Evolutionary conservation across 345 rosid genomes (phyloP), one percentile per base, ranked within the genome.

Genomic region (Microcos paniculata): DNA sequence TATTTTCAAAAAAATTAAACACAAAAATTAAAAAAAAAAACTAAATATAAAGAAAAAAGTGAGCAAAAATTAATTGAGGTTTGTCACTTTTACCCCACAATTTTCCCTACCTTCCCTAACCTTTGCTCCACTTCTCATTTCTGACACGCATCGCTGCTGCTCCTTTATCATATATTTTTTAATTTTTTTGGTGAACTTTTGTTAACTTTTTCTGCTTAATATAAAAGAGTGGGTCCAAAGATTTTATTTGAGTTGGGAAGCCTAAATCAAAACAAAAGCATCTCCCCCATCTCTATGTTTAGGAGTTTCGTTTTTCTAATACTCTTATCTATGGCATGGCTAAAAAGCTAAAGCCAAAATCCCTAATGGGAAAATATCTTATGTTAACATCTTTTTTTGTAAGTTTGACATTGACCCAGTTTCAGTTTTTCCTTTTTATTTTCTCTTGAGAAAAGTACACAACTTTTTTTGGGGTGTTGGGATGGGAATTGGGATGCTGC

Each of bases 81-180:
- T 11, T 48, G 53, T 52, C 24, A 19, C 56, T 19, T 55, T 55
- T 42, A 0, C 8, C 45, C 10, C 45, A 42, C 45, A 51, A 51
- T 18, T 40, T 58, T 5, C 23, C 38, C 61, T 10, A 0, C 3
- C 30, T 26, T 2, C 21, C 8, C 40, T 35, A 8, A 7, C 0
- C 51, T 18, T 63, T 69, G 70, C 24, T 35, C 15, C 40, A 16
- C 6, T 24, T 72, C 62, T 35, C 26, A 62, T 62, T 55, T 79
- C 71, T 70, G 69, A 70, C 71, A 49, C 46, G 0, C 23, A 16
- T 71, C 65, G 12, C 11, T 66, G 19, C 24, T 58, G 40, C 40
- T 72, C 19, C 45, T 42, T 42, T 42, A 7, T n/a, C n/a, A n/a
- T n/a, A n/a, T n/a, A n/a, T n/a, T n/a, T n/a, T n/a, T n/a, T n/a